Percentiles rank a stretch among this genome's conserved stretches.
Evolutionary conservation across 2,329 filamentous ascomycete genomes (phyloP).

Genomic region (Microdochium nivale): DNA sequence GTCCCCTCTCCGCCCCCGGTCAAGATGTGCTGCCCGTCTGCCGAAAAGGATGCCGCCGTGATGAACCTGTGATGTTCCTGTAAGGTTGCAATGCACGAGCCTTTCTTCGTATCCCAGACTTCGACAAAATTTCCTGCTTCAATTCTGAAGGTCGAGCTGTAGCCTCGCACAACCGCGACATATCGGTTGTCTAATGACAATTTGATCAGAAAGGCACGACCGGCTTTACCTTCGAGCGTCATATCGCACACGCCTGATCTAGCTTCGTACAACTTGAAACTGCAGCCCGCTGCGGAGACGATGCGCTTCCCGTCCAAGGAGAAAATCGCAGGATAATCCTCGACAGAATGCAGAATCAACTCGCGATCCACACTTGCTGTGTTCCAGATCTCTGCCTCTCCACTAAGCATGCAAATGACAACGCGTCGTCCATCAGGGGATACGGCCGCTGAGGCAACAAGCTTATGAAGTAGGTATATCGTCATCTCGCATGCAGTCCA

Average conservation of each 20-base stretch:
- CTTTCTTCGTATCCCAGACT: not conserved
- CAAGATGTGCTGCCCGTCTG: not conserved
- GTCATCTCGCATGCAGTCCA: no score
- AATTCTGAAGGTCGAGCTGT: no score
- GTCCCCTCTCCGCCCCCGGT: not conserved
- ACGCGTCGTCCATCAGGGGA: no score
- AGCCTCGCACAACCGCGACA: not conserved
- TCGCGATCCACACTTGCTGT: no score
- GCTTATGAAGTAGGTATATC: no score
- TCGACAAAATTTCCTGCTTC: not conserved
- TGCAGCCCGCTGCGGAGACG: not conserved
- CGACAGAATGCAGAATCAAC: no score
- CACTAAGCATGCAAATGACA: no score
- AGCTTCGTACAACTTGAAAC: not conserved
- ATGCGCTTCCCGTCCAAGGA: not conserved
- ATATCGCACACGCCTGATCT: not conserved
- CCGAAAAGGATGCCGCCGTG: not conserved
- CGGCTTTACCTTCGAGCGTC: not conserved
- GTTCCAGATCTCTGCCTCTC: no score
- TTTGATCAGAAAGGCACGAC: not conserved
- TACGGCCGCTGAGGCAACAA: no score
- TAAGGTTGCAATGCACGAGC: not conserved
- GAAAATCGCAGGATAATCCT: not conserved
- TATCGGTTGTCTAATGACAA: not conserved
- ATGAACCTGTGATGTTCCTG: not conserved